Evolutionary conservation across 78 protist species (phyloP), one percentile per base, ranked within the genome.

Genomic region (Pelomyxa schiedti): DNA sequence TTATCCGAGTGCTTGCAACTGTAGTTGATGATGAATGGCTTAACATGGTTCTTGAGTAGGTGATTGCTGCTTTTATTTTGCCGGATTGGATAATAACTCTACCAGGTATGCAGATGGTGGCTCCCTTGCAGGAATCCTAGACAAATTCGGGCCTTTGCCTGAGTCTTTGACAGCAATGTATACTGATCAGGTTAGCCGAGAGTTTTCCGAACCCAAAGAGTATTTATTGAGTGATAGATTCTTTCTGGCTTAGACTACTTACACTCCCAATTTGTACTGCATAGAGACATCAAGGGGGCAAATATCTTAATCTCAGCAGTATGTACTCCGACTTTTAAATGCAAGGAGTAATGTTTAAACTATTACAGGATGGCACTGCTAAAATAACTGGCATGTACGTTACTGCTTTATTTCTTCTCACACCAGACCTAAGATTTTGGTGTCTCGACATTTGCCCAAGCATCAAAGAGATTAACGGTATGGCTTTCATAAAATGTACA

Each of bases 221-320:
- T n/a, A n/a, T n/a, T n/a, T n/a, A n/a, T n/a, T n/a, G n/a, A n/a
- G n/a, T n/a, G n/a, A n/a, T n/a, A n/a, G n/a, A n/a, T 88, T 7
- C 38, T 86, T n/a, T 35, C 52, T 28, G 94, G 91, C 16, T 81
- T 90, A 40, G 65, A 68, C 26, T 90, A 88, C 81, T 74, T 90
- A 53, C 92, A 90, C 70, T 68, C 39, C n/a, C 79, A 75, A 39
- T 80, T 80, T 41, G 67, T 84, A 2, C 74, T 83, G 66, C 91
- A 87, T 74, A 42, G 91, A 9, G 91, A 87, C 72, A 76, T 87
- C 42, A 87, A 87, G 68, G 88, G 91, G 16, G 91, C 88, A 35
- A 85, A 85, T 42, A 47, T 47, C 58, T 16, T 47, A 16, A 47
- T 47, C 58, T 24, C 58, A 47, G n/a, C n/a, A n/a, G n/a, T n/a